Conservation (phyloP, 805 yeast species). For the Lipomyces starkeyi region DNA sequence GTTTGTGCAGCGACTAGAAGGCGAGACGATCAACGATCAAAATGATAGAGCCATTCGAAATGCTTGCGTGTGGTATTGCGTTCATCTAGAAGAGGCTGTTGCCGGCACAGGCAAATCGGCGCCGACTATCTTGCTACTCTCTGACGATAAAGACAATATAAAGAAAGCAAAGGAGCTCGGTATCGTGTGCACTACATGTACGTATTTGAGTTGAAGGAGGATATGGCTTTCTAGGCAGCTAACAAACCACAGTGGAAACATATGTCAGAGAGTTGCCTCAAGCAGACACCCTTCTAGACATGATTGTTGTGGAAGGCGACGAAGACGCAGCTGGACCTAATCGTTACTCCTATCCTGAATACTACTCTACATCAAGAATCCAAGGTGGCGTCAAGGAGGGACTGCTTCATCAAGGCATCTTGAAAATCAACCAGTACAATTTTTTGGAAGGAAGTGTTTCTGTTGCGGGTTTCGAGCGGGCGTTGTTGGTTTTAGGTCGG, state of each 20-base stretch:
- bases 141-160: conserved; percentile 78
- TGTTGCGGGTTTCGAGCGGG: conserved; percentile 75
- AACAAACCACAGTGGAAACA: conserved; percentile 57
- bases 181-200: conserved; percentile 17
- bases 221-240: conserved; percentile 52
- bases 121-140: conserved; percentile 52
- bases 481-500: conserved; percentile 80
- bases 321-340: conserved; percentile 41
- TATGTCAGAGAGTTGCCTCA: conserved; percentile 75
- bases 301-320: conserved; percentile 60
- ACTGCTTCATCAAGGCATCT: conserved; percentile 81
- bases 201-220: conserved; percentile 35
- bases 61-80: conserved; percentile 71
- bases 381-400: conserved; percentile 92
- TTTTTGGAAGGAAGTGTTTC: conserved; percentile 75
- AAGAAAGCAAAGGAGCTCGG: conserved; percentile 58
- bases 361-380: conserved; percentile 77
- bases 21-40: conserved; percentile 83
- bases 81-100: conserved; percentile 58
- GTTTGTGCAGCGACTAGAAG: conserved; percentile 61
- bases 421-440: conserved; percentile 83
- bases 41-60: conserved; percentile 89
- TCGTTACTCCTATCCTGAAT: conserved; percentile 75
- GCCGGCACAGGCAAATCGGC: conserved; percentile 33
- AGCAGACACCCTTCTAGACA: conserved; percentile 74